A percentile compares a stretch with the other conserved stretches of the same genome.
Conservation (phyloP, 2,329 filamentous ascomycete genomes). For the Fusarium sp. region DNA sequence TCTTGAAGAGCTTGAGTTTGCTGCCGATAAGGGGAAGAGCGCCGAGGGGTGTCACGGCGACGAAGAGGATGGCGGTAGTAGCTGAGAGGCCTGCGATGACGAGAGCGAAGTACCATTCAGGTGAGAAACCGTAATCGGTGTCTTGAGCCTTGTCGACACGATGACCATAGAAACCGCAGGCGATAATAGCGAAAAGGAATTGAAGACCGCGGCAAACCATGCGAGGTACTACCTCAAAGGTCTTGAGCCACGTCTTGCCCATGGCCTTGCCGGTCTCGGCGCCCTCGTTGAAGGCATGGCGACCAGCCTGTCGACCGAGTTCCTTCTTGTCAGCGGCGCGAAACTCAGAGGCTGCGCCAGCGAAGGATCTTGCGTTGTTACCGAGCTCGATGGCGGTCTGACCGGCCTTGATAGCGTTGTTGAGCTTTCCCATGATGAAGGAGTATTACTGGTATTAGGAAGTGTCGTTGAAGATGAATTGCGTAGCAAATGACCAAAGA, state of each 20-base stretch:
- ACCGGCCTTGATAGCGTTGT: slow-evolving; percentile 50
- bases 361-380: slow-evolving; percentile 46
- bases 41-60: slow-evolving; percentile 54
- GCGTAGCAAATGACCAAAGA: neutral
- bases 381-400: slow-evolving; percentile 52
- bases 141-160: slow-evolving; percentile 61
- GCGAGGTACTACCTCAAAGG: slow-evolving; percentile 62
- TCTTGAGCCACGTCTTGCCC: slow-evolving; percentile 60
- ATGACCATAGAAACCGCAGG: slow-evolving; percentile 75
- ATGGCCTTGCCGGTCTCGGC: slow-evolving; percentile 56
- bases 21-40: slow-evolving; percentile 52
- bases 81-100: slow-evolving; percentile 67
- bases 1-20: slow-evolving; percentile 53
- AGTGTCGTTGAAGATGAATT: neutral
- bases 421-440: slow-evolving; percentile 48
- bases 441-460: neutral
- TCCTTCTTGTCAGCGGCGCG: slow-evolving; percentile 51
- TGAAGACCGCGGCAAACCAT: slow-evolving; percentile 73
- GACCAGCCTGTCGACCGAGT: slow-evolving; percentile 51
- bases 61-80: slow-evolving; percentile 61
- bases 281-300: slow-evolving; percentile 51
- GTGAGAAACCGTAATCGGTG: slow-evolving; percentile 55
- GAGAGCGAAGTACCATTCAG: slow-evolving; percentile 75
- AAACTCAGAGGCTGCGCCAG: slow-evolving; percentile 48
- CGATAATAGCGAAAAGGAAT: slow-evolving; percentile 75